phyloP scores from a whole-genome alignment of 768 basidiomycete genomes.

The Rhizopogon sp. region DNA sequence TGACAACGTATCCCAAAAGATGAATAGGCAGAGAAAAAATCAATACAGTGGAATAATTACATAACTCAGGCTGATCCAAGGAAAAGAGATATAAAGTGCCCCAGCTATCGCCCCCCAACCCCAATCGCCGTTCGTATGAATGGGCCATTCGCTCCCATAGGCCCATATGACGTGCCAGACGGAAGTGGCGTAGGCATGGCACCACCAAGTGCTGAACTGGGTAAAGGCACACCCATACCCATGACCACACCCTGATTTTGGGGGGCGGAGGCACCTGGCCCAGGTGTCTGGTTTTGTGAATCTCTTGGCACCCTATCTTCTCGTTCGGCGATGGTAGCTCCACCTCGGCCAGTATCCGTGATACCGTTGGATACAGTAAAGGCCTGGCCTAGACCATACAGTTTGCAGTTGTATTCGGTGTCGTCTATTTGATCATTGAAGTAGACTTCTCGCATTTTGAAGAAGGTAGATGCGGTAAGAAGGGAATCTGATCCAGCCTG shows the following conservation, averaged over 20 bases:
- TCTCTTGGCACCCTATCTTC: slow-evolving; percentile 60
- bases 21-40: slow-evolving; percentile 2
- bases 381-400: slow-evolving; percentile 81
- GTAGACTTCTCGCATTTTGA: slow-evolving; percentile 91
- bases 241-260: slow-evolving; percentile 42
- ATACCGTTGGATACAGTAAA: slow-evolving; percentile 65
- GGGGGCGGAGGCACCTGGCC: slow-evolving; percentile 28
- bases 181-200: slow-evolving; percentile 37
- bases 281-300: slow-evolving; percentile 54
- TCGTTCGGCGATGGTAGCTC: slow-evolving; percentile 77
- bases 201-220: slow-evolving; percentile 34
- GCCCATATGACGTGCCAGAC: slow-evolving; percentile 51
- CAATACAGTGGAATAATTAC: slow-evolving; percentile 29
- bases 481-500: slow-evolving; percentile 98
- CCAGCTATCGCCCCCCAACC: slow-evolving; percentile 44
- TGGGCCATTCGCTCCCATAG: slow-evolving; percentile 54
- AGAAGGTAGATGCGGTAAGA: slow-evolving; percentile 89
- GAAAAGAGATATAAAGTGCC: slow-evolving; percentile 20
- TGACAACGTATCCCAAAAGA: neutral
- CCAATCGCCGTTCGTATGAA: slow-evolving; percentile 60
- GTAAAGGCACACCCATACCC: slow-evolving; percentile 40
- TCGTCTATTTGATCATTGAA: slow-evolving; percentile 91
- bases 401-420: slow-evolving; percentile 71
- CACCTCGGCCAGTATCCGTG: slow-evolving; percentile 59
- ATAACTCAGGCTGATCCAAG: slow-evolving; percentile 17